These are phyloP conservation scores for Xylaria grammica DNA, from an alignment of 495 filamentous ascomycete species.

Conservation along the genomic window DNA sequence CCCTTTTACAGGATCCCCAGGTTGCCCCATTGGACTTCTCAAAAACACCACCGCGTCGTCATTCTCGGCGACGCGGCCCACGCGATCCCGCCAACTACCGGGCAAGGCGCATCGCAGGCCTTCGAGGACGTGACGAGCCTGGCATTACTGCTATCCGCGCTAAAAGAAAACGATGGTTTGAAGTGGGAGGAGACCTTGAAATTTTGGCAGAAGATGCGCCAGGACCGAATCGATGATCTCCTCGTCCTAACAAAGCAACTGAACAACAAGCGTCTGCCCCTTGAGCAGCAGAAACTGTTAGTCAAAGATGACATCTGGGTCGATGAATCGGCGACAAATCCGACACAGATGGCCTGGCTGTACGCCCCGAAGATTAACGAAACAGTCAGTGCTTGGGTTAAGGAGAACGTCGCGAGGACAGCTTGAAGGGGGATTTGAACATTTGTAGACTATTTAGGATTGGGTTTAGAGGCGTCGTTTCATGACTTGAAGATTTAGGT, in stretches of 20 bases:
- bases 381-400: constrained; percentile 4
- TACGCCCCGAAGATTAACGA: constrained; percentile 24
- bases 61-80: constrained; percentile 54
- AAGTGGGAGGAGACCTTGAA: constrained; percentile 19
- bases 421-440: not conserved
- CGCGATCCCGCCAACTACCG: constrained; percentile 50
- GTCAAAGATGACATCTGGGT: constrained; percentile 17
- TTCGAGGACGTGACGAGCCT: constrained; percentile 43
- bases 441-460: no score
- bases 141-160: constrained; percentile 32
- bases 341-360: constrained; percentile 27
- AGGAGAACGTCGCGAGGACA: not conserved
- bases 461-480: no score
- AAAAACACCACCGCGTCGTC: constrained; percentile 32
- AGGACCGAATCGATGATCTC: constrained; percentile 26
- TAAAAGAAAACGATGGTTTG: not conserved
- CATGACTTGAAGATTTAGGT: no score
- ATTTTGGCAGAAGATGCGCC: constrained; percentile 30
- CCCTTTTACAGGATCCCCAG: constrained; percentile 27
- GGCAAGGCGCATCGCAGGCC: constrained; percentile 45
- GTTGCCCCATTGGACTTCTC: constrained; percentile 40
- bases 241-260: constrained; percentile 27
- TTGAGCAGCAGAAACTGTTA: constrained; percentile 21
- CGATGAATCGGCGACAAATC: constrained; percentile 21
- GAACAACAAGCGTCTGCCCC: constrained; percentile 28